Base-by-base conservation (phyloP, 495 filamentous ascomycete species). In the Aspergillus ellipticus region DNA sequence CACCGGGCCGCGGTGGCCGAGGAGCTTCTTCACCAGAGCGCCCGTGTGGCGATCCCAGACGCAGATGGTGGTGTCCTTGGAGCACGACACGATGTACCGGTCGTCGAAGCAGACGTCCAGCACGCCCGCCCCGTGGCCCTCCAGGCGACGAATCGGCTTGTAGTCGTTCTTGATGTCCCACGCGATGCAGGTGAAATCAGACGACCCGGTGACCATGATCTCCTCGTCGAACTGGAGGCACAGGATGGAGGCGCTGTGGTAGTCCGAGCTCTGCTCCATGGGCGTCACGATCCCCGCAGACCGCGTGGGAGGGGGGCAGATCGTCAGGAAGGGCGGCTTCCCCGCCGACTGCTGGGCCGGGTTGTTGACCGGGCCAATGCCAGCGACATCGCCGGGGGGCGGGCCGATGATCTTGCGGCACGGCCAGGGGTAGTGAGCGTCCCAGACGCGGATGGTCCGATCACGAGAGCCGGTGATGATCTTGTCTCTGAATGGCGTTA, bases 381-480 rank as follows among this genome's bases (percentile, higher is more conserved):
- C 61, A 33, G 61, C 19, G 1, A 63, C 51, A 37, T 69, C 66
- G 16, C 50, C 63, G 0, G 72, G 63, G 16, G 66, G 62, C 2
- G 82, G 78, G 10, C 82, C 89, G 60, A 97, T 92, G 48, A 96
- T 81, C 55, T 90, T 86, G 29, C 81, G 77, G 66, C 93, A 97
- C 52, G 88, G 77, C 65, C 86, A 89, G 9, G 87, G 93, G 52
- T 78, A 78, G 57, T 86, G 81, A 72, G 96, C 87, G 71, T 96
- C 89, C 94, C 94, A 98, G 20, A 98, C 83, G 49, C 94, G 86
- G 62, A 98, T 92, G 0, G 94, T 97, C 62, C 86, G 88, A 68
- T 98, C 94, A 55, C 95, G 86, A 13, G 94, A 97, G 53, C 94
- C 94, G 13, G 95, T 97, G 53, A 98, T 91, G 60, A 97, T 94